phyloP scores from a whole-genome alignment of 352 stramenopile genomes.

The Phytophthora megakarya region DNA sequence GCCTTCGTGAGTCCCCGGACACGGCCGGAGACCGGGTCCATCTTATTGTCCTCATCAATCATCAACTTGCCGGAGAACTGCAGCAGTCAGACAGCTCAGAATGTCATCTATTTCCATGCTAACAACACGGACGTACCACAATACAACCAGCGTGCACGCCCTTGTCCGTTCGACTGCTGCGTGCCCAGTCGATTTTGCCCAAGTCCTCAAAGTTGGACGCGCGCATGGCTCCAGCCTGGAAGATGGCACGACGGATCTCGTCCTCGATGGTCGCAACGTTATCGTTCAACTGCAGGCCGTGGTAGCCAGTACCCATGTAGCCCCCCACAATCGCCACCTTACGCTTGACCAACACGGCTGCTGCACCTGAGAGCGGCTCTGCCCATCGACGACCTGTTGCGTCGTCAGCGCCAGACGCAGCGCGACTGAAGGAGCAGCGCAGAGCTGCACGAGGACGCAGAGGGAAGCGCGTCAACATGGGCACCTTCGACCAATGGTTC shows the following conservation, averaged over 20 bases:
- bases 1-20: slow-evolving; percentile 60
- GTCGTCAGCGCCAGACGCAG: not conserved
- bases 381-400: slow-evolving; percentile 2
- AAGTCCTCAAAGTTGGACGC: slow-evolving; percentile 90
- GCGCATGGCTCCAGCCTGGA: slow-evolving; percentile 79
- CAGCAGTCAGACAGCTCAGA: slow-evolving; percentile 6
- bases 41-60: slow-evolving; percentile 72
- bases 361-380: not conserved
- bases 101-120: not conserved
- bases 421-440: slow-evolving; percentile 14
- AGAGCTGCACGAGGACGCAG: slow-evolving; percentile 21
- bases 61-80: slow-evolving; percentile 90
- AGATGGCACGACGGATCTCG: slow-evolving; percentile 79
- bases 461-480: slow-evolving; percentile 35
- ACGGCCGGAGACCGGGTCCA: slow-evolving; percentile 62
- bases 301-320: slow-evolving; percentile 84
- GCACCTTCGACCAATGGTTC: slow-evolving; percentile 20
- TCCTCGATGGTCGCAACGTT: slow-evolving; percentile 86
- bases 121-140: slow-evolving; percentile 58
- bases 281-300: slow-evolving; percentile 80
- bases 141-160: slow-evolving; percentile 91
- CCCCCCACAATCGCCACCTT: slow-evolving; percentile 88
- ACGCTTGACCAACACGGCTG: slow-evolving; percentile 72
- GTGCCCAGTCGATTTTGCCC: slow-evolving; percentile 89
- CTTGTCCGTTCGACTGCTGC: slow-evolving; percentile 92